A percentile compares a stretch with the other conserved stretches of the same genome.
Conservation (phyloP, 495 filamentous ascomycete genomes). For the Cryomyces minteri region DNA sequence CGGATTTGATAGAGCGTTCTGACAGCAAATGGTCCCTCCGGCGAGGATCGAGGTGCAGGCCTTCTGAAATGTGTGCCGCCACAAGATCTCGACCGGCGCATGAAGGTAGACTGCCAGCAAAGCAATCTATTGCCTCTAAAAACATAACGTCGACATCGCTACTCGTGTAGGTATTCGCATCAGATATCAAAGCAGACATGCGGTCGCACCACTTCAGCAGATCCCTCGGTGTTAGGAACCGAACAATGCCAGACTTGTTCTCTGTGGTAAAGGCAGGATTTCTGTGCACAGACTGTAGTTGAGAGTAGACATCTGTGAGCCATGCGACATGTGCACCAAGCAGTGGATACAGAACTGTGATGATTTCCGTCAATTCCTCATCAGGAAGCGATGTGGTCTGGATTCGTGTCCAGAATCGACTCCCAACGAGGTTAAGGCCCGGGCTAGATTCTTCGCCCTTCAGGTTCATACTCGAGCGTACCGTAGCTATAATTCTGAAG, state of each 20-base stretch:
- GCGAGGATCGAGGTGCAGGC: conserved; percentile 69
- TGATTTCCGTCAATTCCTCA: conserved; percentile 59
- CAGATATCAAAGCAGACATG: conserved; percentile 36
- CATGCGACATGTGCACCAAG: conserved; percentile 48
- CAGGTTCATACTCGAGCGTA: conserved; percentile 57
- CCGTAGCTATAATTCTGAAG: conserved; percentile 81
- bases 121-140: conserved; percentile 76
- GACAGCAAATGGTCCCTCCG: conserved; percentile 29
- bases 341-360: conserved; percentile 45
- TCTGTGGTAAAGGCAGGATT: conserved; percentile 32
- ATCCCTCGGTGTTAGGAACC: conserved; percentile 55
- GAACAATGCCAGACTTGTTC: conserved; percentile 34
- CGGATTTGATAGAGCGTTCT: conserved; percentile 2
- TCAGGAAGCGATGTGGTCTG: conserved; percentile 44
- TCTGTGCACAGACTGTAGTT: conserved; percentile 34
- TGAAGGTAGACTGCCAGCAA: conserved; percentile 60
- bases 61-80: conserved; percentile 53
- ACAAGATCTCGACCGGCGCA: conserved; percentile 39
- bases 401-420: conserved; percentile 64
- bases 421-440: conserved; percentile 46
- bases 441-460: conserved; percentile 44
- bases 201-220: conserved; percentile 79
- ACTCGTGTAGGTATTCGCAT: conserved; percentile 44
- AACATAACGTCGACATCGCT: conserved; percentile 74
- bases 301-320: conserved; percentile 59